These are phyloP conservation scores for Angomonas ambiguus DNA, from an alignment of 208 protist genomes.

Conservation along the genomic window DNA sequence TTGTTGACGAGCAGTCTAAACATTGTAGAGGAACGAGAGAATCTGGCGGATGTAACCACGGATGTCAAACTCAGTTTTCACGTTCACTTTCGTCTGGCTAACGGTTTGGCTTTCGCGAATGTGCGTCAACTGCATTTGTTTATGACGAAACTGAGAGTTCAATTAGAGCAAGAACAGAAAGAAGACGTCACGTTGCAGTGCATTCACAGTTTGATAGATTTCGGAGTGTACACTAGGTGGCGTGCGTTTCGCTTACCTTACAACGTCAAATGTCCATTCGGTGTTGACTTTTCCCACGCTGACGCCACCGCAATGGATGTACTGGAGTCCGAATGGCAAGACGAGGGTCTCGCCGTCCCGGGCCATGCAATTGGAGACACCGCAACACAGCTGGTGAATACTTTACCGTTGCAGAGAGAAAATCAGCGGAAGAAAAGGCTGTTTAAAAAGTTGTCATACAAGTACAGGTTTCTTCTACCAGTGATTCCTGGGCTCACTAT, in stretches of 20 bases:
- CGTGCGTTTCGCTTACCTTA: slow-evolving; percentile 84
- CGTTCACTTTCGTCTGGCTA: slow-evolving; percentile 64
- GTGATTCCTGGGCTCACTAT: slow-evolving; percentile 46
- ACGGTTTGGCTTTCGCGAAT: slow-evolving; percentile 31
- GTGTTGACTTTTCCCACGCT: slow-evolving; percentile 17
- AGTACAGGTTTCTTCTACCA: slow-evolving; percentile 63
- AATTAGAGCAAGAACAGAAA: slow-evolving; percentile 20
- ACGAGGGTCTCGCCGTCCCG: slow-evolving; percentile 21
- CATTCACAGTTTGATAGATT: slow-evolving; percentile 36
- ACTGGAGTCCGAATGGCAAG: slow-evolving; percentile 25
- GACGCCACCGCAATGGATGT: slow-evolving; percentile 56
- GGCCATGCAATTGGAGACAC: slow-evolving; percentile 23
- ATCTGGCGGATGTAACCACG: not conserved
- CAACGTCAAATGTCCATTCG: slow-evolving; percentile 61
- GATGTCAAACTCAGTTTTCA: slow-evolving; percentile 76
- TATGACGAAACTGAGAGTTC: slow-evolving; percentile 32
- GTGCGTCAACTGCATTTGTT: slow-evolving; percentile 59
- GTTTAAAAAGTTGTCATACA: slow-evolving; percentile 33
- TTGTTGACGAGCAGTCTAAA: slow-evolving; percentile 70
- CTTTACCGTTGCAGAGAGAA: slow-evolving; percentile 17
- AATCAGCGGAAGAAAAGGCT: slow-evolving; percentile 27
- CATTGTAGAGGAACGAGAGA: not conserved
- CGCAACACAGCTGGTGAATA: slow-evolving; percentile 20
- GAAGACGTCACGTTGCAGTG: not conserved
- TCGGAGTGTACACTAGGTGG: slow-evolving; percentile 84